Conservation (phyloP, 768 basidiomycete species). For the Suillus brevipes region DNA sequence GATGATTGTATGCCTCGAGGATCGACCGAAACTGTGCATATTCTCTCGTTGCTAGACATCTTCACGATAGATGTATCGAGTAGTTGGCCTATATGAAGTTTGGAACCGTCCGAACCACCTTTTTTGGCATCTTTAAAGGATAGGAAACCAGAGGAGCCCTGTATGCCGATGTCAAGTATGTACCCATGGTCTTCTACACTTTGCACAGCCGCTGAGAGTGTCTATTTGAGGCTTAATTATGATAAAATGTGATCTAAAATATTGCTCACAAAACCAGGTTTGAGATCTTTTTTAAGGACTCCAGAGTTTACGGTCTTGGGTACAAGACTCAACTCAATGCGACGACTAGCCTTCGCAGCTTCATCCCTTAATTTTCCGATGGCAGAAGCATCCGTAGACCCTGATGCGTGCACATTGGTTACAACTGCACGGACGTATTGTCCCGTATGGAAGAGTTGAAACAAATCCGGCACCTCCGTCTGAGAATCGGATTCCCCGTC, state of each 20-base stretch:
- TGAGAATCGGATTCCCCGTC: slow-evolving; percentile 42
- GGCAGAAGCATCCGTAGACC: slow-evolving; percentile 57
- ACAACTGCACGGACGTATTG: slow-evolving; percentile 85
- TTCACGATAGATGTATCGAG: slow-evolving; percentile 67
- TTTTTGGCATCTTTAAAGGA: slow-evolving; percentile 77
- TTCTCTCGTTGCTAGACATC: slow-evolving; percentile 55
- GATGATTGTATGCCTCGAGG: slow-evolving; percentile 48
- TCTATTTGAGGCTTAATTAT: slow-evolving; percentile 41
- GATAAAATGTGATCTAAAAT: slow-evolving; percentile 8
- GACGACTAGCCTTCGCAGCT: slow-evolving; percentile 61
- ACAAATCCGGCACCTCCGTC: slow-evolving; percentile 61
- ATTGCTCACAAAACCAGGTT: slow-evolving; percentile 68
- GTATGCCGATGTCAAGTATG: slow-evolving; percentile 80
- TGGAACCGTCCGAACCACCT: slow-evolving; percentile 34
- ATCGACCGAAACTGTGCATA: slow-evolving; percentile 66
- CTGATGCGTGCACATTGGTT: slow-evolving; percentile 63
- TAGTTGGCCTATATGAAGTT: slow-evolving; percentile 64
- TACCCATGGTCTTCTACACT: slow-evolving; percentile 98
- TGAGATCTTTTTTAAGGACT: slow-evolving; percentile 76
- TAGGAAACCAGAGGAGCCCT: slow-evolving; percentile 81
- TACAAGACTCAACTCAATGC: slow-evolving; percentile 81
- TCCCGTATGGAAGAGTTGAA: slow-evolving; percentile 76
- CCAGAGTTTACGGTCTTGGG: slow-evolving; percentile 85
- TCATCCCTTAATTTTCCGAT: slow-evolving; percentile 69
- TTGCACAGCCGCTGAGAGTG: slow-evolving; percentile 73